Evolutionary conservation across 345 rosid genomes (phyloP), one percentile per base, ranked within the genome.

Genomic region (Moringa oleifera): DNA sequence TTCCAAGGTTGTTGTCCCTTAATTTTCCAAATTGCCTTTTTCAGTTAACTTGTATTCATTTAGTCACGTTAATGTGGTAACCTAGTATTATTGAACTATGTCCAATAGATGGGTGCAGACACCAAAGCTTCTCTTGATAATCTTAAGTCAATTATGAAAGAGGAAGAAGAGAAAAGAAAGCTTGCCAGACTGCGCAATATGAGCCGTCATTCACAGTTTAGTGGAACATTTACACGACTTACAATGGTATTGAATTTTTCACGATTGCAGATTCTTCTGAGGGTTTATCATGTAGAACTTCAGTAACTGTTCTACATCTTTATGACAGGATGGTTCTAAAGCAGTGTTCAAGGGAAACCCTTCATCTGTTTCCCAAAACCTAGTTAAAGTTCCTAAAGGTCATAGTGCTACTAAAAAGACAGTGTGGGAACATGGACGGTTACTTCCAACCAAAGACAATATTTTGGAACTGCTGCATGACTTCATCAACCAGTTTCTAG

Each of bases 161-260:
- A 77, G 71, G 96, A 88, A 78, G 64, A 80, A 75, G 75, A 64
- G 67, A 90, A 79, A 63, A 83, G 73, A 73, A 85, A 78, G 82
- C 84, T 75, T 73, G 79, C 85, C 25, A 82, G 82, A 69, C 70
- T 70, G 47, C 76, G 70, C 18, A 75, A 70, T 57, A 57, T 71
- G 4, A 71, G 51, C 61, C 88, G 87, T 47, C 91, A 86, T 73
- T 88, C 97, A 46, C 92, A 86, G 61, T 88, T 93, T 73, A 77
- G 83, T 70, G 97, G 99, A 75, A 86, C 95, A 58, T 93, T 90
- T 81, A 74, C 90, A 7, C 84, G 97, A 52, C 69, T 79, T 67
- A 68, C 92, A 56, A 79, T 94, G 96, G 99, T 94, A 78, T 41
- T 77, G 31, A 36, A 11, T 33, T 25, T 65, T 76, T 61, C 7